Evolutionary conservation across 495 filamentous ascomycete genomes (phyloP).

Genomic region (Aspergillus haitiensis): DNA sequence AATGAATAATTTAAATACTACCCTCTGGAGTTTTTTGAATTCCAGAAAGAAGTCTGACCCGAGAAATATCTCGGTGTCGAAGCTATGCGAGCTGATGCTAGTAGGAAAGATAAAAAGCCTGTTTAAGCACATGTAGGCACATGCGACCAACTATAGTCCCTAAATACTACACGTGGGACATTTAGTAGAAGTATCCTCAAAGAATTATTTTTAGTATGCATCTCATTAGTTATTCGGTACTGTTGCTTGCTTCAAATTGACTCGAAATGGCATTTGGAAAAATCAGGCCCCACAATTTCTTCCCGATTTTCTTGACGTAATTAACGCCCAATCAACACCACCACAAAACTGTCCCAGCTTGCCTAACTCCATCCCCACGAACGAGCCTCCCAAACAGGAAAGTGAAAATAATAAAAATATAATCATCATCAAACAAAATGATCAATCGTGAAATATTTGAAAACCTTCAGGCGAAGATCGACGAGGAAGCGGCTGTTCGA

Average conservation of each 20-base stretch:
- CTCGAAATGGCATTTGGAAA: background rate
- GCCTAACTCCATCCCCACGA: no score
- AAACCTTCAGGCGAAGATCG: conserved; percentile 82
- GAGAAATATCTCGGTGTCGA: background rate
- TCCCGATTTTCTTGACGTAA: conserved; percentile 23
- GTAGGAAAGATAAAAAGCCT: no score
- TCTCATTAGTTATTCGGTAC: no score
- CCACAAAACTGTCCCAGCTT: conserved; percentile 11
- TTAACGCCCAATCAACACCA: conserved; percentile 19
- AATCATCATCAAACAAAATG: conserved; percentile 33
- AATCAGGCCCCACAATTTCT: conserved; percentile 26
- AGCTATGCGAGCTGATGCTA: no score
- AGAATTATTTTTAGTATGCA: no score
- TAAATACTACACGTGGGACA: no score
- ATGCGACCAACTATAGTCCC: no score
- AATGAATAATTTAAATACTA: background rate
- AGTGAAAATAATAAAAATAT: background rate
- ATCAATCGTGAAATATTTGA: conserved; percentile 86
- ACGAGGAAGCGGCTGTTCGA: conserved; percentile 76
- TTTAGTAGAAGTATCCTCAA: no score
- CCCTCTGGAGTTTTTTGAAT: background rate
- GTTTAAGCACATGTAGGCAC: no score
- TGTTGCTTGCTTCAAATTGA: no score
- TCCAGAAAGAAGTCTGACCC: no score
- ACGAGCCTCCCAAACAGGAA: conserved; percentile 13